Base-by-base conservation (phyloP, 2,329 filamentous ascomycete species). In the Pseudogymnoascus sp. region DNA sequence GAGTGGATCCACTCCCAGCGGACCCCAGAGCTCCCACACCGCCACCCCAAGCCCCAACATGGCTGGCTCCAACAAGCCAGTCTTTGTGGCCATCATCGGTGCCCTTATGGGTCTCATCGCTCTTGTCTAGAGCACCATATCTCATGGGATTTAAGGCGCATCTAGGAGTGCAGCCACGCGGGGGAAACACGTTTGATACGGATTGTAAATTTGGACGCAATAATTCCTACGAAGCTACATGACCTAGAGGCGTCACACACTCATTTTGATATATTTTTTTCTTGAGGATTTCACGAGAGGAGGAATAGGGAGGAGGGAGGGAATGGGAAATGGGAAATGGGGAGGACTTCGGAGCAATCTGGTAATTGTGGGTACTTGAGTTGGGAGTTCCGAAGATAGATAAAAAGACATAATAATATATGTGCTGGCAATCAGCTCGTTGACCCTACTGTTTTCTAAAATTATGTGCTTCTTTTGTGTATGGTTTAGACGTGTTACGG, bases 41-140 rank as follows among this genome's bases (percentile, higher is more conserved):
- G 14, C 62, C 57, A 62, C 43, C 20, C 11, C 41, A 47, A 12
- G 43, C 59, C 18, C 63, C 60, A 60, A 66, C 28, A 63, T 60
- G 18, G 70, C 68, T 22, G 61, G 62, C 1, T 66, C 61, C 6
- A 68, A 70, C 38, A 64, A 61, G 18, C 69, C 70, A 2, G 50
- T 66, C 15, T 65, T 66, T 20, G 64, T 63, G 14, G 65, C 66
- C 12, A 33, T 69, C 18, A 69, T 63, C 39, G 70, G 68, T 37
- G 68, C 63, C 12, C 14, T 50, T 30, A 65, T 71, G 62, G 70
- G 65, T 41, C 30, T 71, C 30, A 53, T 71, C 22, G 71, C 66
- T 41, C 61, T 71, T 14, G 14, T 50, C 22, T 50, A 50, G 43
- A 50, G 43, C 28, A 20, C 28, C 22, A 50, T 50, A 50, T 30